phyloP scores from a whole-genome alignment of 2,329 filamentous ascomycete species.

The Aspergillus carbonarius region DNA sequence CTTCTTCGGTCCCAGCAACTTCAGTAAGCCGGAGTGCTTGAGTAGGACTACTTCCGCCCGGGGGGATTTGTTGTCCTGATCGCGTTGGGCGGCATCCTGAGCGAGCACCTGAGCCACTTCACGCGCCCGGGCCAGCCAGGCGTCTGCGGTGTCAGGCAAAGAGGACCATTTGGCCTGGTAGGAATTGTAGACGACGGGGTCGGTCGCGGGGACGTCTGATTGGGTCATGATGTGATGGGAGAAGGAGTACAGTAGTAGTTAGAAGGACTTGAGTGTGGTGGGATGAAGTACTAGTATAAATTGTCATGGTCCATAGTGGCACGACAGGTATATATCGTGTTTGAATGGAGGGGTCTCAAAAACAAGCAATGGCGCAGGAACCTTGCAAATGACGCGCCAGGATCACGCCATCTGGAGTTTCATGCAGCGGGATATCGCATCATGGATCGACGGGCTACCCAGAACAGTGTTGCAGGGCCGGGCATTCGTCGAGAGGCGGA shows the following conservation, averaged over 20 bases:
- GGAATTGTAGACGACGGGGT: conserved; percentile 43
- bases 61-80: conserved; percentile 55
- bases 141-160: conserved; percentile 40
- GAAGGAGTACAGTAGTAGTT: not conserved
- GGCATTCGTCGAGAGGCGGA: conserved; percentile 18
- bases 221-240: conserved; percentile 14
- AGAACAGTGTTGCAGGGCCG: not conserved
- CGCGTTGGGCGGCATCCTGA: conserved; percentile 49
- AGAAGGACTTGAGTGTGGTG: not conserved
- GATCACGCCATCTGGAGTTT: not conserved
- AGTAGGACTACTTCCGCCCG: conserved; percentile 52
- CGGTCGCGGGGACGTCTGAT: conserved; percentile 26
- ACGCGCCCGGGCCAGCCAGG: conserved; percentile 51
- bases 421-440: not conserved
- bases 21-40: conserved; percentile 53
- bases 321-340: too few species aligned
- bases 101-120: conserved; percentile 52
- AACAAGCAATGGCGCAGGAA: not conserved
- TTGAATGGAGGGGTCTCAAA: not conserved
- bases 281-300: too few species aligned
- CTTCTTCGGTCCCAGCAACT: conserved; percentile 50
- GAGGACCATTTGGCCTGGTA: conserved; percentile 41
- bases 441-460: not conserved
- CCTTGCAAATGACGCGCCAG: not conserved
- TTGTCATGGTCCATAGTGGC: not conserved